Base-by-base conservation (phyloP, 495 filamentous ascomycete species). In the Recurvomyces mirabilis region DNA sequence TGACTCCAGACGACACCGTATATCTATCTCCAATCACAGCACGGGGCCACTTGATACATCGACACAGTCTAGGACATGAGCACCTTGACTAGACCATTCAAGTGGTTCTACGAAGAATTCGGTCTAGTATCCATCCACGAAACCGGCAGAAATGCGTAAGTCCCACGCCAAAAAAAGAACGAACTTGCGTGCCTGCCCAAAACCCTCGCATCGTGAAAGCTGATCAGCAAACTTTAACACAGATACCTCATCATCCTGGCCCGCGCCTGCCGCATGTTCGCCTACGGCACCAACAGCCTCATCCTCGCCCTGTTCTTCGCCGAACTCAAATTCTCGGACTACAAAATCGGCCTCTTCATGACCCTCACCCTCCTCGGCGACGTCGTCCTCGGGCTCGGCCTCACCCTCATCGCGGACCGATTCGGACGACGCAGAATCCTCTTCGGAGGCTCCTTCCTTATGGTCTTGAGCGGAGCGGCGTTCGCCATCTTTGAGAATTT, bases 331-430 rank as follows among this genome's bases (percentile, higher is more conserved):
- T 74, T 79, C 49, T 71, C 81, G 0, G 77, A 84, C 53, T 68
- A 75, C n/a, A 67, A 67, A n/a, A 87, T 83, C 32, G 87, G 87
- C 13, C 67, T 87, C 18, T 91, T 94, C 60, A 94, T 94, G 84
- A 87, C 82, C 3, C 62, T 89, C 36, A 94, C 87, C 0, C 63
- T 93, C 41, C 63, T 83, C 14, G 86, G 87, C 21, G 87, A 94
- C 65, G 79, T 84, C 1, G 50, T 78, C 20, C 79, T 93, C 44
- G 85, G 83, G 39, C 77, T 87, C 15, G 54, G 81, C 19, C 68
- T 94, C 19, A 87, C 86, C 0, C 63, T 86, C 2, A 74, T 82
- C 43, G 84, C 85, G 2, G 85, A 93, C 65, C 61, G 68, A 1
- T 60, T 87, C 38, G 85, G 86, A 10, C 70, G 85, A 38, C 75